A percentile compares a stretch with the other conserved stretches of the same genome.
These are phyloP conservation scores for Podila verticillata DNA, from an alignment of 192 early-diverging fungal species.

Conservation along the genomic window DNA sequence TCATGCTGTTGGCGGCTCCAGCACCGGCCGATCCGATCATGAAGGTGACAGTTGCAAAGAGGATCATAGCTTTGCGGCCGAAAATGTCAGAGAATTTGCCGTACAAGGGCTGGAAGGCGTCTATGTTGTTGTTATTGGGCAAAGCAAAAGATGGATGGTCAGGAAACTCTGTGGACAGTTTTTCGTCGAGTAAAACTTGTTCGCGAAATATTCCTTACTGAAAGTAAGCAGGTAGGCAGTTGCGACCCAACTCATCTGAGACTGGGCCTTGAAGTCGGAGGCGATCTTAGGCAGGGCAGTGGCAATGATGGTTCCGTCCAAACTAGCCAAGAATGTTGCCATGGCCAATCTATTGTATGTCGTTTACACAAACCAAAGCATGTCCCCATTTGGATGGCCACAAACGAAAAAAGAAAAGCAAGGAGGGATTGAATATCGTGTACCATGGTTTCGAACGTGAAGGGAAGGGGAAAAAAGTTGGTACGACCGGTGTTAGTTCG, in stretches of 20 bases:
- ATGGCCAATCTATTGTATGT: conserved; percentile 49
- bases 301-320: conserved; percentile 74
- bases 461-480: not conserved
- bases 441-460: not conserved
- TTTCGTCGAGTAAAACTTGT: not conserved
- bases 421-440: not conserved
- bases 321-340: conserved; percentile 66
- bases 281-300: conserved; percentile 70
- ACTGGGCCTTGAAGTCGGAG: conserved; percentile 65
- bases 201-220: conserved; percentile 11
- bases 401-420: not conserved
- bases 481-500: not conserved
- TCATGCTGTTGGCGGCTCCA: conserved; percentile 74
- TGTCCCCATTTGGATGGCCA: not conserved
- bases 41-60: conserved; percentile 82
- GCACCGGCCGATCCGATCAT: conserved; percentile 85
- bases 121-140: not conserved
- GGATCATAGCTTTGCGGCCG: conserved; percentile 83
- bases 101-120: conserved; percentile 71
- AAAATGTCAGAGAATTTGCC: conserved; percentile 91
- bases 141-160: not conserved
- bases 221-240: conserved; percentile 72
- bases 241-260: conserved; percentile 82
- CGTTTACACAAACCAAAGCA: not conserved
- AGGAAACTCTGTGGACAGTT: not conserved